These are phyloP conservation scores for Nelumbo lutea DNA, from an alignment of 164 flowering plant species.

Conservation along the genomic window DNA sequence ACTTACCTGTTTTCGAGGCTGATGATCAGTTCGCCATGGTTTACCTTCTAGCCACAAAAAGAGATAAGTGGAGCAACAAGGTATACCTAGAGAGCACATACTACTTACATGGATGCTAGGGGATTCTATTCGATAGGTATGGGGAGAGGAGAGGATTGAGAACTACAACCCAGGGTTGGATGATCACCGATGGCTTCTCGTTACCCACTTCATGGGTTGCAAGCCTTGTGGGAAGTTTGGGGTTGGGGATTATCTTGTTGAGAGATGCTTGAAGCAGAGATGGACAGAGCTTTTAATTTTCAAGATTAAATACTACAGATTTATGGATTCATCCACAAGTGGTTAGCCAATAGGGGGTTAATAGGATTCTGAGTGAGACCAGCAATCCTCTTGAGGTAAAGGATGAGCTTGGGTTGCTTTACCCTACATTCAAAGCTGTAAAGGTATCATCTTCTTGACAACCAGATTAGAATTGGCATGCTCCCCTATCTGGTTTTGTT, in stretches of 20 bases:
- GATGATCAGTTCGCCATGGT: slow-evolving; percentile 86
- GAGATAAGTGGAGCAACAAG: slow-evolving; percentile 65
- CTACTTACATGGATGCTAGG: slow-evolving; percentile 78
- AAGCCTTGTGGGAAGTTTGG: slow-evolving; percentile 65
- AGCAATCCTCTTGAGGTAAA: slow-evolving; percentile 55
- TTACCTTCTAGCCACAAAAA: slow-evolving; percentile 47
- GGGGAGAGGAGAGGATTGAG: slow-evolving; percentile 62
- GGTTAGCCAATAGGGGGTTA: slow-evolving; percentile 55
- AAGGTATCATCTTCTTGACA: slow-evolving; percentile 42
- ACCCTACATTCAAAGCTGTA: slow-evolving; percentile 65
- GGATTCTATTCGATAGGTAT: slow-evolving; percentile 65
- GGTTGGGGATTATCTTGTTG: slow-evolving; percentile 63
- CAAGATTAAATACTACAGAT: slow-evolving; percentile 75
- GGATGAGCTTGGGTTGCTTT: slow-evolving; percentile 64
- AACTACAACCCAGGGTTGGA: slow-evolving; percentile 69
- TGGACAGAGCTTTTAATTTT: slow-evolving; percentile 76
- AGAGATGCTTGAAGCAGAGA: slow-evolving; percentile 70
- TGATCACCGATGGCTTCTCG: slow-evolving; percentile 78
- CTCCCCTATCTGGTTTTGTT: neutral
- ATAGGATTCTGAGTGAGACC: slow-evolving; percentile 58
- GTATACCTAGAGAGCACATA: slow-evolving; percentile 62
- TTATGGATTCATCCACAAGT: slow-evolving; percentile 65
- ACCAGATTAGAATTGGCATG: neutral
- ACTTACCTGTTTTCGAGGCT: slow-evolving; percentile 62
- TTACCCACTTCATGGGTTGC: slow-evolving; percentile 79